phyloP scores from a whole-genome alignment of 139 green algal genomes.

The Coccomyxa sp. region DNA sequence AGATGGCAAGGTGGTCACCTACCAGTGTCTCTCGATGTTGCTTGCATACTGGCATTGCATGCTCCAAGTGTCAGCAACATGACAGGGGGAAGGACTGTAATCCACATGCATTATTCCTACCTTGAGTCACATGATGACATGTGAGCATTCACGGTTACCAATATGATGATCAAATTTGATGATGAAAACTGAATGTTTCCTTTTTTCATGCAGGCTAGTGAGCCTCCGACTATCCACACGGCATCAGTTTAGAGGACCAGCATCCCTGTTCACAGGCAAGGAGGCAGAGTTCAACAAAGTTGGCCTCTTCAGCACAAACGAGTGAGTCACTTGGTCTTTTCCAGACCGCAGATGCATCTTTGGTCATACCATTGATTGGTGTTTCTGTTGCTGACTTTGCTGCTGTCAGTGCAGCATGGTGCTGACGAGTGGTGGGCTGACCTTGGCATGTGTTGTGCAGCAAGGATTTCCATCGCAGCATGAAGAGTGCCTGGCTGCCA shows the following conservation, averaged over 20 bases:
- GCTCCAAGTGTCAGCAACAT: no score
- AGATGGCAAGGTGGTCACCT: not conserved
- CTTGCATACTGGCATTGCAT: no score
- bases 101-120: no score
- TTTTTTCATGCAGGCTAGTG: not conserved
- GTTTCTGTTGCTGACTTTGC: no score
- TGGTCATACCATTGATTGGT: no score
- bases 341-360: no score
- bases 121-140: no score
- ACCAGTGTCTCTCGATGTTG: not conserved
- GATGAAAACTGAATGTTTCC: no score
- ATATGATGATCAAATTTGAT: no score
- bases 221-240: not conserved
- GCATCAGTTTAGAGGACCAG: not conserved
- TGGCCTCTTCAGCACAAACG: conserved; percentile 1
- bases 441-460: not conserved
- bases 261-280: not conserved
- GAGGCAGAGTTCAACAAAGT: not conserved
- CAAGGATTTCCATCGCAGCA: not conserved
- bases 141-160: no score
- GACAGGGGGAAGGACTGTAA: no score
- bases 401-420: no score
- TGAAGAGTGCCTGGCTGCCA: not conserved
- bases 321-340: not conserved
- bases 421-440: not conserved